These are phyloP conservation scores for Gossypium lobatum DNA, from an alignment of 441 rosid genomes.

Conservation along the genomic window DNA sequence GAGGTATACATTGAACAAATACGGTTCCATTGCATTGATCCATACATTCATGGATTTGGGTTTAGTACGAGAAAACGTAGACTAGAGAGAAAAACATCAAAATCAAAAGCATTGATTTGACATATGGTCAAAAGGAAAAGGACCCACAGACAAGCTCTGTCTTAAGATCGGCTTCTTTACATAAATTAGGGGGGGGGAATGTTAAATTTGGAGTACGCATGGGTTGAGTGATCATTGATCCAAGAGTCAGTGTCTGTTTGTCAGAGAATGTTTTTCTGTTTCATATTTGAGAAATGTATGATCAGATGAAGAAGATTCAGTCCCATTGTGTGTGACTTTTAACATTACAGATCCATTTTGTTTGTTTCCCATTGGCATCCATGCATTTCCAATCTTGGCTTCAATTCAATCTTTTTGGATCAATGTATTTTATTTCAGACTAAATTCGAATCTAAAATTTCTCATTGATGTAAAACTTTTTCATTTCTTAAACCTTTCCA, in stretches of 20 bases:
- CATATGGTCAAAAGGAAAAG: conserved; percentile 36
- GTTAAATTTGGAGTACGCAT: conserved; percentile 8
- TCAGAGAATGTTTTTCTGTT: conserved; percentile 22
- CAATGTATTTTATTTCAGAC: background rate
- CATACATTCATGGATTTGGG: background rate
- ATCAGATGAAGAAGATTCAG: conserved; percentile 7
- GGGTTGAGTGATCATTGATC: conserved; percentile 22
- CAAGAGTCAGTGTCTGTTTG: conserved; percentile 24
- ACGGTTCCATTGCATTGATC: background rate
- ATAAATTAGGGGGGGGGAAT: background rate
- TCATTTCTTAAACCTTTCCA: background rate
- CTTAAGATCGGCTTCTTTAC: conserved; percentile 24
- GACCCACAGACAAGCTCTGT: conserved; percentile 35
- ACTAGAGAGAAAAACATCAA: too few species aligned
- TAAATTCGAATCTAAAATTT: too few species aligned
- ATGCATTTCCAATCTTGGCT: background rate
- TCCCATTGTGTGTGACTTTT: background rate
- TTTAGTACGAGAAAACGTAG: background rate
- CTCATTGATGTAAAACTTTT: background rate
- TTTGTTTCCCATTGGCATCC: conserved; percentile 5
- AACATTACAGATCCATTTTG: background rate
- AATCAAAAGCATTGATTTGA: background rate
- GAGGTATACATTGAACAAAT: background rate
- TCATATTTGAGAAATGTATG: background rate
- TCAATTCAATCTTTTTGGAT: background rate